These are phyloP conservation scores for Nannizzia gypsea DNA, from an alignment of 2,329 filamentous ascomycete species.

Conservation along the genomic window DNA sequence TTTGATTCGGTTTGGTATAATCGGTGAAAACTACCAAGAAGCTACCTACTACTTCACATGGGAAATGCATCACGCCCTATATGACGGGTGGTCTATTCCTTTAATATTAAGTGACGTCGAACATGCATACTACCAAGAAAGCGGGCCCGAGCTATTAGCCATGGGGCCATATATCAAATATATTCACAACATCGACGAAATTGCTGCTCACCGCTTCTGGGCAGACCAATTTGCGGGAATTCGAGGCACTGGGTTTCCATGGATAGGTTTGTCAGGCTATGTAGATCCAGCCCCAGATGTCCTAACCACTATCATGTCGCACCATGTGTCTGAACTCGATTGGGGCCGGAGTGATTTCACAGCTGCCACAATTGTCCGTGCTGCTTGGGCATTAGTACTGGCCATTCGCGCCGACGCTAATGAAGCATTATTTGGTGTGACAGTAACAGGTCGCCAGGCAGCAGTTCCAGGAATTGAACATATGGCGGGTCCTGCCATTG, in stretches of 20 bases:
- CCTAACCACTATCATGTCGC: not conserved
- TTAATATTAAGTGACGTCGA: not conserved
- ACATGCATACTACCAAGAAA: not conserved
- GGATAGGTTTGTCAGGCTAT: not conserved
- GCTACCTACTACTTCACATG: not conserved
- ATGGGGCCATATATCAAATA: not conserved
- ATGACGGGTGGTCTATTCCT: not conserved
- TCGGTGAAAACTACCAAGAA: not conserved
- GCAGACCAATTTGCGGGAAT: constrained; percentile 6
- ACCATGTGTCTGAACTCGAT: not conserved
- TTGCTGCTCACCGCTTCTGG: constrained; percentile 8
- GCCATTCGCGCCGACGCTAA: constrained; percentile 27
- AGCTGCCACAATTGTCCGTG: constrained; percentile 27
- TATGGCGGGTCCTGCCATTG: constrained; percentile 31
- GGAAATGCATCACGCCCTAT: constrained; percentile 1
- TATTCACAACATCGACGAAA: not conserved
- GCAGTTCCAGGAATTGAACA: constrained; percentile 27
- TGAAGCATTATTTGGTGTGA: constrained; percentile 35
- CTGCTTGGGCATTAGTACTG: constrained; percentile 32
- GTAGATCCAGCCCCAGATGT: not conserved
- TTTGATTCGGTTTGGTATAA: not conserved
- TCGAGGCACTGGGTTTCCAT: constrained; percentile 5
- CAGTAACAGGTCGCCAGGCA: constrained; percentile 30
- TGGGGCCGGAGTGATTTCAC: constrained; percentile 10
- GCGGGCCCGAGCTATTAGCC: not conserved